A percentile compares a stretch with the other conserved stretches of the same genome.
Conservation (phyloP, 2,329 filamentous ascomycete species). For the Alternaria brassicae region DNA sequence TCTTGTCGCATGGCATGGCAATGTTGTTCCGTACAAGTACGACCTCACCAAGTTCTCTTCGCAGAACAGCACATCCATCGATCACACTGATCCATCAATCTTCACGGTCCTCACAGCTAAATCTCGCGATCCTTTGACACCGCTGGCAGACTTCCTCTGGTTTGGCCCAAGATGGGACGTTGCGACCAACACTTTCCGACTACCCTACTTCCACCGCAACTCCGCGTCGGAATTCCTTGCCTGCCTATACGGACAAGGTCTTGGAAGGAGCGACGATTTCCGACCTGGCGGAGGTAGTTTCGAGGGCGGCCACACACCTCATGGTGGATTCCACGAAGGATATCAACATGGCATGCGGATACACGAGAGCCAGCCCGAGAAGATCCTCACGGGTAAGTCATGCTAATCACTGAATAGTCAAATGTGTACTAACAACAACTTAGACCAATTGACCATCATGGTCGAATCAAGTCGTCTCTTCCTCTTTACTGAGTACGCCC, state of each 20-base stretch:
- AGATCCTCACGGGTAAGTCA: constrained; percentile 49
- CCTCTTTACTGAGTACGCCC: constrained; percentile 50
- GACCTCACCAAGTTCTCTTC: constrained; percentile 59
- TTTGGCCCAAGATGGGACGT: constrained; percentile 51
- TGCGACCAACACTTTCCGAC: constrained; percentile 49
- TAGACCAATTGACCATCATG: constrained; percentile 51
- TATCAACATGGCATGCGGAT: constrained; percentile 57
- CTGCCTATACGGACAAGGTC: constrained; percentile 48
- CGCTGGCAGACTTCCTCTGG: constrained; percentile 50
- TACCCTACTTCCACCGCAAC: constrained; percentile 52
- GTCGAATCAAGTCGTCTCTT: constrained; percentile 50
- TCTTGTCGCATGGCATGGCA: constrained; percentile 52
- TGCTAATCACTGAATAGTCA: not conserved
- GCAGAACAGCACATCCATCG: constrained; percentile 49
- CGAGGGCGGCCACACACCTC: constrained; percentile 49
- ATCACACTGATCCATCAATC: constrained; percentile 51
- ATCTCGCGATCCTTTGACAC: constrained; percentile 47
- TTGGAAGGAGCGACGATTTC: constrained; percentile 55
- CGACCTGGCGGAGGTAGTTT: constrained; percentile 48
- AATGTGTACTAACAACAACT: not conserved
- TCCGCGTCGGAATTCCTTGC: constrained; percentile 49
- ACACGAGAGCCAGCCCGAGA: constrained; percentile 54
- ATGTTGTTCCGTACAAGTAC: constrained; percentile 62
- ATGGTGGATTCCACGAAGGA: constrained; percentile 53
- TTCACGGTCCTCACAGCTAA: constrained; percentile 50